Conservation (phyloP, 129 eudicot species). For the Chrysanthemum lavandulifolium region DNA sequence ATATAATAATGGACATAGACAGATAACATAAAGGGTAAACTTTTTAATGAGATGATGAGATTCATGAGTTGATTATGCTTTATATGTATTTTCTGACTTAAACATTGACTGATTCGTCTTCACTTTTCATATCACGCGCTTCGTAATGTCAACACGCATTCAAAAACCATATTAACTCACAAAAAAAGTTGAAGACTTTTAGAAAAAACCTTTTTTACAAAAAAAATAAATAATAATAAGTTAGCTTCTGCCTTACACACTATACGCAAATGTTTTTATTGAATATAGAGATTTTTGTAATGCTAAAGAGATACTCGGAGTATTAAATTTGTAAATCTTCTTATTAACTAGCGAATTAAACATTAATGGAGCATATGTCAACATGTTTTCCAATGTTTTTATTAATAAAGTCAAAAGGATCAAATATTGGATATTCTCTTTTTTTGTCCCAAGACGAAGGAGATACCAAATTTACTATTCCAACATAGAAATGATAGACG, state of each 20-base stretch:
- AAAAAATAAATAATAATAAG: too few relatives aligned
- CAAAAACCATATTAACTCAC: neutral
- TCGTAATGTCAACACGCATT: slow-evolving; percentile 6
- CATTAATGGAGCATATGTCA: too few relatives aligned
- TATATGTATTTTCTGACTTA: neutral
- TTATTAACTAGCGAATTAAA: too few relatives aligned
- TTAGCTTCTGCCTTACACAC: too few relatives aligned
- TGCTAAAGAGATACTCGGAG: too few relatives aligned
- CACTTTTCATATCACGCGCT: slow-evolving; percentile 16
- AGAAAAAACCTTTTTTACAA: too few relatives aligned
- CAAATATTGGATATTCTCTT: neutral
- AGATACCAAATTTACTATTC: neutral
- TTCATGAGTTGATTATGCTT: neutral
- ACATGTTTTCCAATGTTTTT: too few relatives aligned
- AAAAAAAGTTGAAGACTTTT: neutral
- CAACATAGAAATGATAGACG: neutral
- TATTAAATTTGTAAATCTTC: too few relatives aligned
- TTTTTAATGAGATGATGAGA: slow-evolving; percentile 7
- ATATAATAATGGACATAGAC: too few relatives aligned
- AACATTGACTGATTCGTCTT: neutral
- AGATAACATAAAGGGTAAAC: neutral
- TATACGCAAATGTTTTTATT: too few relatives aligned
- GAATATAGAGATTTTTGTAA: too few relatives aligned
- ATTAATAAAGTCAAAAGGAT: neutral
- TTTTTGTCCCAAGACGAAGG: neutral